Base-by-base conservation (phyloP, 306 rosid species). In the Albizia julibrissin region DNA sequence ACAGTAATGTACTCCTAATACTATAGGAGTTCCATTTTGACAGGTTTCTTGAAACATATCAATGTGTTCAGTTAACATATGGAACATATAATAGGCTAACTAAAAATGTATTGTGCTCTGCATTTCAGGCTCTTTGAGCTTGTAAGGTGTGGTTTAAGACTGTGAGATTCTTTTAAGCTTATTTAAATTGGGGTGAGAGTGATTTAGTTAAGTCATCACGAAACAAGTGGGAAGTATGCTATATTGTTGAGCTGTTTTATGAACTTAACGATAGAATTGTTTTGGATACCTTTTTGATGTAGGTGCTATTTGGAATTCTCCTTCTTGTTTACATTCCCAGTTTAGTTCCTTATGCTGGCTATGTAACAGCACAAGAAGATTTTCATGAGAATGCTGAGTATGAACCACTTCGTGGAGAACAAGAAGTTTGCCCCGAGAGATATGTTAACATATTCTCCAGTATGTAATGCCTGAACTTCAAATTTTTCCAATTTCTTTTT, bases 361-460 rank as follows among this genome's bases (percentile, higher is more conserved):
- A 89, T 74, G 43, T 73, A 43, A 70, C 76, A 49, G 47, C 73
- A 72, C 87, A 83, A 86, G 46, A 86, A 11, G 97, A 89, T 54
- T 9, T 82, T 82, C 89, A 86, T 69, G 86, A 87, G 81, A 83
- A 90, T 80, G 84, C 78, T 43, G 97, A 87, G 78, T 92, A 92
- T 72, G 94, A 90, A 83, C 90, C 85, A 74, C 87, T 92, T 80
- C 81, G 86, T 59, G 94, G 87, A 56, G 93, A 84, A 82, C 93
- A 92, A 61, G 85, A 90, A 82, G 90, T 91, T 78, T 94, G 33
- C 87, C 98, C 97, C 3, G 98, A 94, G 85, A 87, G 90, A 81
- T 82, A 70, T 37, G 91, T 61, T 54, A 88, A 64, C 79, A 2
- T 92, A 47, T 83, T 91, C 76, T 92, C 98, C 47, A 91, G 98